Evolutionary conservation across 2,329 filamentous ascomycete species (phyloP).

Genomic region (Zasmidium citrigriseum): DNA sequence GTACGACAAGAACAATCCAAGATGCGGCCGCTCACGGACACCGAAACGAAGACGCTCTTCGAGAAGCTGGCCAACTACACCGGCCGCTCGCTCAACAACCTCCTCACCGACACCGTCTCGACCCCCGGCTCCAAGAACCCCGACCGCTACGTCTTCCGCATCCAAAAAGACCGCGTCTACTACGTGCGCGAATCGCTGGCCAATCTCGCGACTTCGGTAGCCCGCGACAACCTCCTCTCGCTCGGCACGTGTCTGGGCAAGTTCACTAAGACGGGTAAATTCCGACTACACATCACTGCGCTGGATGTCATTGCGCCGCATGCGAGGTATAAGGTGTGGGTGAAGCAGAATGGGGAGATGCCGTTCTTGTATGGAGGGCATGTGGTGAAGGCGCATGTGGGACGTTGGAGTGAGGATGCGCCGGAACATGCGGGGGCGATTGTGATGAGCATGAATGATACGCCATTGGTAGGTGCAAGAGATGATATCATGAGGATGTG

Average conservation of each 20-base stretch:
- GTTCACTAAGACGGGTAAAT: slow-evolving; percentile 96
- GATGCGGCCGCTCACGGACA: slow-evolving; percentile 81
- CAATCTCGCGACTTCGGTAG: slow-evolving; percentile 85
- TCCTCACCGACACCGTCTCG: slow-evolving; percentile 52
- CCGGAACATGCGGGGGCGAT: slow-evolving; percentile 92
- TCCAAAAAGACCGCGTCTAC: slow-evolving; percentile 82
- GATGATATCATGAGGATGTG: background rate
- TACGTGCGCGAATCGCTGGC: slow-evolving; percentile 88
- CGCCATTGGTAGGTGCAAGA: slow-evolving; percentile 59
- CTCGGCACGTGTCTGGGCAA: slow-evolving; percentile 92
- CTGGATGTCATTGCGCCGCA: slow-evolving; percentile 86
- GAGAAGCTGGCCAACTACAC: slow-evolving; percentile 94
- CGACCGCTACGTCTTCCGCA: slow-evolving; percentile 82
- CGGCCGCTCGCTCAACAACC: slow-evolving; percentile 78
- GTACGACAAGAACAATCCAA: slow-evolving; percentile 31
- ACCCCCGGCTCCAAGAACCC: slow-evolving; percentile 52
- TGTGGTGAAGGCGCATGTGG: slow-evolving; percentile 78
- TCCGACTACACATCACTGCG: slow-evolving; percentile 90
- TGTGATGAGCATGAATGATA: slow-evolving; percentile 89
- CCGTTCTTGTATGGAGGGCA: slow-evolving; percentile 95
- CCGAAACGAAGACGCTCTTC: slow-evolving; percentile 79
- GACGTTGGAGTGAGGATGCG: slow-evolving; percentile 85
- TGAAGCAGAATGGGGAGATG: slow-evolving; percentile 95
- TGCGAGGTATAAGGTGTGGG: slow-evolving; percentile 95
- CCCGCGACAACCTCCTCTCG: slow-evolving; percentile 78